A percentile compares a stretch with the other conserved stretches of the same genome.
Conservation (phyloP, 2,329 filamentous ascomycete species). For the Fusarium guadeloupense region DNA sequence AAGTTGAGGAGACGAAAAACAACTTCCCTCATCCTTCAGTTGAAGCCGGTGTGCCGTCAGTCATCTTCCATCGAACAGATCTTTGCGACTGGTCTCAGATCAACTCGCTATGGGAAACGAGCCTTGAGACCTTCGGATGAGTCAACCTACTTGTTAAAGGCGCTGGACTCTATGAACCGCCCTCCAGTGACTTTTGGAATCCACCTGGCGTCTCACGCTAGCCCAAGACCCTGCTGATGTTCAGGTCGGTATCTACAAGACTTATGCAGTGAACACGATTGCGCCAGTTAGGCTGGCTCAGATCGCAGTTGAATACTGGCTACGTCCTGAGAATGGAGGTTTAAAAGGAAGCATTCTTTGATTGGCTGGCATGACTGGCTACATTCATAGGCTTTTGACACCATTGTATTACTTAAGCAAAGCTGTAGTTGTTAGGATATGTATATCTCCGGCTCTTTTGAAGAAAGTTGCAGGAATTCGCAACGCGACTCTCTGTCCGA, state of each 20-base stretch:
- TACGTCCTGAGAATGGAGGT: constrained; percentile 29
- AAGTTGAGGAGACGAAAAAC: not conserved
- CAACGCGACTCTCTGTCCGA: constrained; percentile 23
- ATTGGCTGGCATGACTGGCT: constrained; percentile 43
- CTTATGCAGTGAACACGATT: constrained; percentile 41
- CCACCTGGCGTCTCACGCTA: constrained; percentile 36
- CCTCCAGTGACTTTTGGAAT: constrained; percentile 42
- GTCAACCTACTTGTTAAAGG: constrained; percentile 70
- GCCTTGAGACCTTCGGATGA: constrained; percentile 59
- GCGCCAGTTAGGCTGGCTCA: constrained; percentile 42
- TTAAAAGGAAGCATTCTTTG: constrained; percentile 38
- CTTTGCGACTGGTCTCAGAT: constrained; percentile 43
- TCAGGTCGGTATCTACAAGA: constrained; percentile 35
- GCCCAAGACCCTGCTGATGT: constrained; percentile 35
- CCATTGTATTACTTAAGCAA: constrained; percentile 37
- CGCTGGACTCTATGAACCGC: constrained; percentile 60
- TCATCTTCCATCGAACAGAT: constrained; percentile 40
- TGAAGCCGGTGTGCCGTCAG: not conserved
- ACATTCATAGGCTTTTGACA: constrained; percentile 43
- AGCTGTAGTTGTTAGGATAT: constrained; percentile 24
- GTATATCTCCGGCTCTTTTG: constrained; percentile 10
- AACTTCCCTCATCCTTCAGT: not conserved
- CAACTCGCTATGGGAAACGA: constrained; percentile 38
- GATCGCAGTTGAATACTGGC: constrained; percentile 45
- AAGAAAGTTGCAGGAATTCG: constrained; percentile 7